Evolutionary conservation across 2,329 filamentous ascomycete species (phyloP).

Genomic region (Epichloe coenophiala): DNA sequence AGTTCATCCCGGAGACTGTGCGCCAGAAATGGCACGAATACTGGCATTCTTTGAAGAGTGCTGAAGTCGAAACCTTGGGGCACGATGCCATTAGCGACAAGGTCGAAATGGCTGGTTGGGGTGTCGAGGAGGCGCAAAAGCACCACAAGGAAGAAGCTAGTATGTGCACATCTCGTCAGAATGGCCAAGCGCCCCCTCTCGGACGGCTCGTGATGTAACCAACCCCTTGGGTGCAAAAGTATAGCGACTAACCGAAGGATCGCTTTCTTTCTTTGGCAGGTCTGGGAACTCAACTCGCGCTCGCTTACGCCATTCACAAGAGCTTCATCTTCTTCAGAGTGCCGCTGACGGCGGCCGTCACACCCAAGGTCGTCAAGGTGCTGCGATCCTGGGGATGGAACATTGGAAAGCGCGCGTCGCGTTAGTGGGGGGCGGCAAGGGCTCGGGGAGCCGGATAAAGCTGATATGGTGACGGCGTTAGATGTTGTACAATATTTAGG

Average conservation of each 20-base stretch:
- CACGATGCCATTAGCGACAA: slow-evolving; percentile 30
- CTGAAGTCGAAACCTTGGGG: slow-evolving; percentile 28
- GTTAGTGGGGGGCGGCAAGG: not conserved
- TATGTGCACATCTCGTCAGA: slow-evolving; percentile 33
- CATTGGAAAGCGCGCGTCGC: slow-evolving; percentile 57
- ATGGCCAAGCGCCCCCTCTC: not conserved
- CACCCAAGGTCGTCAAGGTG: slow-evolving; percentile 86
- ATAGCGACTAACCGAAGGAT: slow-evolving; percentile 10
- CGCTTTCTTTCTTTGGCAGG: slow-evolving; percentile 24
- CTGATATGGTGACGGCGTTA: too few species aligned
- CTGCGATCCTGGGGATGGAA: slow-evolving; percentile 86
- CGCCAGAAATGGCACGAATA: slow-evolving; percentile 39
- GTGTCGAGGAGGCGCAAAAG: slow-evolving; percentile 49
- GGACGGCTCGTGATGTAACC: not conserved
- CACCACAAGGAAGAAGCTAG: slow-evolving; percentile 55
- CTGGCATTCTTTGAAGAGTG: slow-evolving; percentile 32
- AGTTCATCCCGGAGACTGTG: slow-evolving; percentile 45
- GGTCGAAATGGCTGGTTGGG: slow-evolving; percentile 41
- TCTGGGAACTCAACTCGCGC: slow-evolving; percentile 67
- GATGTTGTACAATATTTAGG: slow-evolving; percentile 2
- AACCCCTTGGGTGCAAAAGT: not conserved
- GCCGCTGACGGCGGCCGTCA: slow-evolving; percentile 77
- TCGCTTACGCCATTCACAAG: slow-evolving; percentile 96
- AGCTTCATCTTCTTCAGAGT: slow-evolving; percentile 95
- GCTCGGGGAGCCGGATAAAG: too few species aligned